These are phyloP conservation scores for Fragilaria radians DNA, from an alignment of 108 stramenopile genomes.

Conservation along the genomic window DNA sequence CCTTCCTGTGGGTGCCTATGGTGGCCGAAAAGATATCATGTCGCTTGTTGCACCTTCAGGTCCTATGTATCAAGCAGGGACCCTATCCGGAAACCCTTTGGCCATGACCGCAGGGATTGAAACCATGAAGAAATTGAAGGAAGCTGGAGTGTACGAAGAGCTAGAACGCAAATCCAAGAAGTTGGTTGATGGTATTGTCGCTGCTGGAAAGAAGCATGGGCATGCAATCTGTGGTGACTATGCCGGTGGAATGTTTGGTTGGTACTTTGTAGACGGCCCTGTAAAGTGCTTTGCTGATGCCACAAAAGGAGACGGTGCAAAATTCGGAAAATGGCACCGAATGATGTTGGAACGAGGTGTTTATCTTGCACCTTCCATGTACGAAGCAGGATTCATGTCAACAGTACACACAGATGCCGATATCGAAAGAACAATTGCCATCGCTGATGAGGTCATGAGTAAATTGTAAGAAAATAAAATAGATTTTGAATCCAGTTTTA, in stretches of 20 bases:
- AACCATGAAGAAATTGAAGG: conserved; percentile 87
- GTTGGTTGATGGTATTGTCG: conserved; percentile 86
- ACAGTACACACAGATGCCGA: conserved; percentile 95
- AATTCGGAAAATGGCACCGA: conserved; percentile 97
- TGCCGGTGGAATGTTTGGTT: conserved; percentile 98
- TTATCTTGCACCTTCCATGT: conserved; percentile 96
- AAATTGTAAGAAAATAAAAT: conserved; percentile 53
- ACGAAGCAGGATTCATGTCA: conserved; percentile 98
- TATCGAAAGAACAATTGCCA: conserved; percentile 94
- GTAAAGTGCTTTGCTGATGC: conserved; percentile 93
- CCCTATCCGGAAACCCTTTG: conserved; percentile 94
- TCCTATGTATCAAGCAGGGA: conserved; percentile 99
- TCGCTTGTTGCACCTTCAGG: conserved; percentile 94
- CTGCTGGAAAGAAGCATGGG: conserved; percentile 80
- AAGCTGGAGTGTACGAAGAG: conserved; percentile 86
- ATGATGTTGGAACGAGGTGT: conserved; percentile 97
- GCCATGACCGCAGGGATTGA: conserved; percentile 98
- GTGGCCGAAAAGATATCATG: conserved; percentile 97
- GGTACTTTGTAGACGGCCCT: conserved; percentile 94
- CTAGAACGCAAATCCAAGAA: conserved; percentile 87
- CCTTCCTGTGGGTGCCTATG: conserved; percentile 96
- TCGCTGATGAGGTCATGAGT: conserved; percentile 92
- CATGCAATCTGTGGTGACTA: conserved; percentile 85
- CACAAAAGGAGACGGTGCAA: conserved; percentile 82
- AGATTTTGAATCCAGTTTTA: neutral